phyloP scores from a whole-genome alignment of 306 rosid species.

The Medicago lupulina region DNA sequence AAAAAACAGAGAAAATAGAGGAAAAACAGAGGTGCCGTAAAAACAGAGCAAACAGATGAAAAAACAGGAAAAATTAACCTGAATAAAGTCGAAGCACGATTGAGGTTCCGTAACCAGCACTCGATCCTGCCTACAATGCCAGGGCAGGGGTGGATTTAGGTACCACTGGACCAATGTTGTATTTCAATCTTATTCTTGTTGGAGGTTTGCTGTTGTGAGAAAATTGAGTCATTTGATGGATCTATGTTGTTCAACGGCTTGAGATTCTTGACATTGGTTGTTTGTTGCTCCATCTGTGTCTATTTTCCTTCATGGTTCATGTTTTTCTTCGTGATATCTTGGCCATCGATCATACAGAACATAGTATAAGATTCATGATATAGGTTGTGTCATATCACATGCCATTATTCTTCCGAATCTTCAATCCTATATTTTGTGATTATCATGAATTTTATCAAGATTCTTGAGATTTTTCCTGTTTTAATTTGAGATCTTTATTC shows the following conservation, averaged over 20 bases:
- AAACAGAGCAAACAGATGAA: too few relatives aligned
- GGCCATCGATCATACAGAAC: not conserved
- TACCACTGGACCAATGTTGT: not conserved
- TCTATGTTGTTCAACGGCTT: not conserved
- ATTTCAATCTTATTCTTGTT: not conserved
- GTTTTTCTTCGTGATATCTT: not conserved
- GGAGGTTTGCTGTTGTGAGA: not conserved
- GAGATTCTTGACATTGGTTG: not conserved
- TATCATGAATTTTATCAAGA: not conserved
- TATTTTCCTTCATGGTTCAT: not conserved
- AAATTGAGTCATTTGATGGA: constrained; percentile 10
- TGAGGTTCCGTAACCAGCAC: too few relatives aligned
- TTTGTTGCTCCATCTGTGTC: not conserved
- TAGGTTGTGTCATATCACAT: not conserved
- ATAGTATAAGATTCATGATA: not conserved
- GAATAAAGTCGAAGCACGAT: too few relatives aligned
- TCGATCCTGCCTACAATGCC: too few relatives aligned
- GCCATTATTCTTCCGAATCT: not conserved
- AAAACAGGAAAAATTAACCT: too few relatives aligned
- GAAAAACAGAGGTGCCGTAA: too few relatives aligned
- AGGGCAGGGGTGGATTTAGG: not conserved
- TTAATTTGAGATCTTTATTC: not conserved
- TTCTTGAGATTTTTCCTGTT: constrained; percentile 2
- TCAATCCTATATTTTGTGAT: not conserved
- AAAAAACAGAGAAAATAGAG: too few relatives aligned